These are phyloP conservation scores for Sclerotinia glacialis DNA, from an alignment of 2,329 filamentous ascomycete genomes.

Conservation along the genomic window DNA sequence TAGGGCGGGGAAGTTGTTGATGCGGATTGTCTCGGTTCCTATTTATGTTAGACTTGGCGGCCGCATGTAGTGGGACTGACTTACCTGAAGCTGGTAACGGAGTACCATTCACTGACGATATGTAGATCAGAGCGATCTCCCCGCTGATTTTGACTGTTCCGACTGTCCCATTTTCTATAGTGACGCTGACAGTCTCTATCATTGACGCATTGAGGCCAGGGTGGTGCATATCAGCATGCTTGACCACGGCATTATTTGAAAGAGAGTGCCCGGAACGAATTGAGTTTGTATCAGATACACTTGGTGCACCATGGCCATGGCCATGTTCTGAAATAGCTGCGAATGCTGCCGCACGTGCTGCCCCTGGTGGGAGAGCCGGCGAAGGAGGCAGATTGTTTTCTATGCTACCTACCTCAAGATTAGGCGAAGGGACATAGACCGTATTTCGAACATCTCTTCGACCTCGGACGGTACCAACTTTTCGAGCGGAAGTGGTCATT, in stretches of 20 bases:
- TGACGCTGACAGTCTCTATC: slow-evolving; percentile 85
- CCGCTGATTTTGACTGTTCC: slow-evolving; percentile 74
- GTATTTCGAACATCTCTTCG: slow-evolving; percentile 91
- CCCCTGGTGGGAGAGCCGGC: slow-evolving; percentile 37
- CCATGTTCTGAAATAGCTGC: slow-evolving; percentile 61
- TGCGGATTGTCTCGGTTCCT: slow-evolving; percentile 28
- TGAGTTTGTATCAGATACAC: slow-evolving; percentile 80
- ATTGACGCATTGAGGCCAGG: slow-evolving; percentile 84
- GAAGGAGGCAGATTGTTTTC: slow-evolving; percentile 35
- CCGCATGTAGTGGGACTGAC: background rate
- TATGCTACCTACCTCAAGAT: slow-evolving; percentile 30
- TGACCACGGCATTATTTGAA: slow-evolving; percentile 63
- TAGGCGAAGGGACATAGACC: slow-evolving; percentile 65
- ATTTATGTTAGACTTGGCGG: slow-evolving; percentile 4
- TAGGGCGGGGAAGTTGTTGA: slow-evolving; percentile 51
- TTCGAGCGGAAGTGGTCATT: slow-evolving; percentile 61
- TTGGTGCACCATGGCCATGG: slow-evolving; percentile 42
- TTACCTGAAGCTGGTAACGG: slow-evolving; percentile 49
- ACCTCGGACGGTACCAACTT: slow-evolving; percentile 75
- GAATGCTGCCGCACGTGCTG: slow-evolving; percentile 47
- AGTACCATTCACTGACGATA: slow-evolving; percentile 44
- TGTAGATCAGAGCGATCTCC: slow-evolving; percentile 86
- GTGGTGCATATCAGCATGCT: slow-evolving; percentile 77
- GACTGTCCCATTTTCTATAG: slow-evolving; percentile 71
- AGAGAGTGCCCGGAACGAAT: slow-evolving; percentile 84